Percentiles rank a stretch among this genome's conserved stretches.
Conservation (phyloP, 176 grass and related monocot species). For the Poa annua region DNA sequence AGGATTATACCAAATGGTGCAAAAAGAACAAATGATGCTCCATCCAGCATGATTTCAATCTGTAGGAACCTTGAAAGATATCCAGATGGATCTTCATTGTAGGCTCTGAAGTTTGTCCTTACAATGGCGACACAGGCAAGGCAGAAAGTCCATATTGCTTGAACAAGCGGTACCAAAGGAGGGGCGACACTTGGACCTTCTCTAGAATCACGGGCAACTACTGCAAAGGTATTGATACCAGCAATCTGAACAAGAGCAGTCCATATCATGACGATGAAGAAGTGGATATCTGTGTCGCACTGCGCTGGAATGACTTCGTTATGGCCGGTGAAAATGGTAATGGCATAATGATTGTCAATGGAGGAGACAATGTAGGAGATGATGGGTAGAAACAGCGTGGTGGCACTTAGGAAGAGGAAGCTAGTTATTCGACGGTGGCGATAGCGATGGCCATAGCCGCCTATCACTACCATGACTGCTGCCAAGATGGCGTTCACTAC, state of each 20-base stretch:
- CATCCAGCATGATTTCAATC: too few relatives aligned
- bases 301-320: neutral
- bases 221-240: neutral
- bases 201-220: slow-evolving; percentile 8
- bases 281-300: neutral
- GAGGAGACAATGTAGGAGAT: neutral
- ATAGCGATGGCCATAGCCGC: neutral
- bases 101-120: too few relatives aligned
- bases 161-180: neutral
- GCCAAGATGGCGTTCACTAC: neutral
- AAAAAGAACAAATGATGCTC: too few relatives aligned
- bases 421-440: neutral
- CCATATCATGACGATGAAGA: neutral
- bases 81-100: neutral
- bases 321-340: neutral
- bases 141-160: neutral
- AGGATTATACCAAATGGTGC: neutral
- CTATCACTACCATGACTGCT: slow-evolving; percentile 1
- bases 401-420: neutral
- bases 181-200: neutral
- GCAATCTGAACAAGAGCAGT: too few relatives aligned
- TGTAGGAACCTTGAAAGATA: too few relatives aligned
- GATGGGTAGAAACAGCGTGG: neutral
- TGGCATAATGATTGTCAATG: neutral
- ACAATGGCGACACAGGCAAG: neutral